Conservation (phyloP, 305 asterid genomes). For the Fraxinus paxiana region DNA sequence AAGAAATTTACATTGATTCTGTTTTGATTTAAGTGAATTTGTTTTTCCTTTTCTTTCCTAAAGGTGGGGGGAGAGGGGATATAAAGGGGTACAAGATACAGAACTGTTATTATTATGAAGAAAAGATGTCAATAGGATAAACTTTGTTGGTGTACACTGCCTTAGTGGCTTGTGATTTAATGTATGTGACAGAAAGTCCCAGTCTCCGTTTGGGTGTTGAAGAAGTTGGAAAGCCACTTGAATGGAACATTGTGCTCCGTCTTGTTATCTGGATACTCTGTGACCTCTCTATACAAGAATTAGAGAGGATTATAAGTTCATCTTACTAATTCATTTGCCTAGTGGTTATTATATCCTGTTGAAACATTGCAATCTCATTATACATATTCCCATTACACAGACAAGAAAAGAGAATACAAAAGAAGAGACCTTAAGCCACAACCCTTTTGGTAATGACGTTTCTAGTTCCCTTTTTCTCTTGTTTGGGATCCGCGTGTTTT, state of each 20-base stretch:
- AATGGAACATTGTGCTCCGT: background rate
- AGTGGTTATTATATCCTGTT: background rate
- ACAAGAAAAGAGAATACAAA: background rate
- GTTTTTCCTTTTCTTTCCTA: background rate
- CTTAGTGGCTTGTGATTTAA: background rate
- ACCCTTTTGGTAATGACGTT: background rate
- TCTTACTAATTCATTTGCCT: background rate
- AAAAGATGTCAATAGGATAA: background rate
- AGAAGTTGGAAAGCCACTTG: background rate
- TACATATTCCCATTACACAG: background rate
- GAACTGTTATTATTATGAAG: background rate
- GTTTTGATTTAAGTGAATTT: background rate
- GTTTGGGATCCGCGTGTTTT: background rate
- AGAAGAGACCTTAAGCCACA: background rate
- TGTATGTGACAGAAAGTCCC: background rate
- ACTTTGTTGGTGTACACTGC: background rate
- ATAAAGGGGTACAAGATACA: background rate
- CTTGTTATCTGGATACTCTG: slow-evolving; percentile 3
- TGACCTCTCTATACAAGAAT: background rate
- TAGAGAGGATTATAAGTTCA: background rate
- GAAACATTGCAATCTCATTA: background rate
- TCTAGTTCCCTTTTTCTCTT: background rate
- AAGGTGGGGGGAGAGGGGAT: background rate
- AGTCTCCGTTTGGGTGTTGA: background rate
- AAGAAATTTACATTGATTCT: background rate